Base-by-base conservation (phyloP, 2,329 filamentous ascomycete genomes). In the Botrytis cinerea region DNA sequence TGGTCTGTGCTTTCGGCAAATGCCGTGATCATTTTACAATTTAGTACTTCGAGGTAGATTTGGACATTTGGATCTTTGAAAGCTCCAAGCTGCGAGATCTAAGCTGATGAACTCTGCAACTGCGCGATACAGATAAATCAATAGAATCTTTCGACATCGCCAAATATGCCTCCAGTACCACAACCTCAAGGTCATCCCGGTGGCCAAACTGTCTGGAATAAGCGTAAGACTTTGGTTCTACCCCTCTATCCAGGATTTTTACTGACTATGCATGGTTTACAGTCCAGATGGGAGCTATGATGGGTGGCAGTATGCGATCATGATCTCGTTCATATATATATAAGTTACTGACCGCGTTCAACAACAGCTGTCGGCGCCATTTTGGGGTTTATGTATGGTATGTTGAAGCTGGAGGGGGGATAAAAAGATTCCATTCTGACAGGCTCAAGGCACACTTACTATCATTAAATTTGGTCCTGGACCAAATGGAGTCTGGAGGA, bases 221-320 rank as follows among this genome's bases (percentile, higher is more conserved):
- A 72, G 38, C 70, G 70, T 72, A 72, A 67, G 61, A 46, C 32
- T 22, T 72, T 51, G 63, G 71, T 40, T 64, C 28, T 10, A n/a
- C 51, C 25, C n/a, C 32, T 64, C 16, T 63, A 43, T 48, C 66
- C 57, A 73, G 77, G 81, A 82, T 80, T 82, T 80, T 40, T 74
- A 74, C 73, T 78, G 72, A 78, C 74, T 66, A 79, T 81, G 35
- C 66, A 80, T 81, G n/a, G 80, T 73, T 67, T 76, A 79, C 82
- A 97, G 94, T 95, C 83, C 98, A 97, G 87, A 98, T 98, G 94
- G 96, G 96, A 79, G 94, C 93, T 76, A 91, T 99, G 91, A 98
- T 98, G 94, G 96, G 96, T 79, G 93, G 94, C 82, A 97, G 95
- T 98, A 92, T 80, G 94, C 89, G 70, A 72, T 61, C 73, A 60